Conservation (phyloP, 75 land plant genomes). For the Adiantum capillusveneris region DNA sequence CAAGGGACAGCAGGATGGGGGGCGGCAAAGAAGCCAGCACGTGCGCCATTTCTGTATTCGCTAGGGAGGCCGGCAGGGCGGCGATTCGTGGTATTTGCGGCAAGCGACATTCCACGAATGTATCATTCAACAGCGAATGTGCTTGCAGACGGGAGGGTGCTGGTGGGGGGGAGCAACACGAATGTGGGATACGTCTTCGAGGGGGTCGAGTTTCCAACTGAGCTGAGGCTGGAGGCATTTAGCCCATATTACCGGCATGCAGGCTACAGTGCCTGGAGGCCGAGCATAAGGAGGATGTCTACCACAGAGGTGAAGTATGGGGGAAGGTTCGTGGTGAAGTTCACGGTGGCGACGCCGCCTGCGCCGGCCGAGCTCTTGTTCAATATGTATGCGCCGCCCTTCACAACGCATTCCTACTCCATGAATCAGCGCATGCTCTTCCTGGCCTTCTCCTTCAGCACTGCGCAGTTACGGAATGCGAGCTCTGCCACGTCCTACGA, state of each 20-base stretch:
- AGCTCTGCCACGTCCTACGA: too few species aligned
- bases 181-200: too few species aligned
- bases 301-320: slow-evolving; percentile 17
- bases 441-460: too few species aligned
- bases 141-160: neutral
- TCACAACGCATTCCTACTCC: slow-evolving; percentile 66
- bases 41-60: slow-evolving; percentile 35
- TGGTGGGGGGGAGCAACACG: too few species aligned
- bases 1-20: slow-evolving; percentile 65
- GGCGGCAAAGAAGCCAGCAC: slow-evolving; percentile 24
- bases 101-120: too few species aligned
- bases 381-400: slow-evolving; percentile 38
- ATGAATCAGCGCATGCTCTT: too few species aligned
- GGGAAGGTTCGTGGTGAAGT: slow-evolving; percentile 10
- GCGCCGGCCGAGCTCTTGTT: slow-evolving; percentile 1
- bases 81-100: slow-evolving; percentile 30
- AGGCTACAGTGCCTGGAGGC: slow-evolving; percentile 9
- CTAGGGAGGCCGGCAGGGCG: neutral
- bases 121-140: too few species aligned
- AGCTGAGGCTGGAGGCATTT: too few species aligned
- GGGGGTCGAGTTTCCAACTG: too few species aligned
- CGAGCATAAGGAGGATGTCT: slow-evolving; percentile 7
- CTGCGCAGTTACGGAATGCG: too few species aligned
- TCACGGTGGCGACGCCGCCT: slow-evolving; percentile 1
- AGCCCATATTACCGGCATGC: too few species aligned